phyloP scores from a whole-genome alignment of 257 asterid genomes.

The Cynanchum wilfordii region DNA sequence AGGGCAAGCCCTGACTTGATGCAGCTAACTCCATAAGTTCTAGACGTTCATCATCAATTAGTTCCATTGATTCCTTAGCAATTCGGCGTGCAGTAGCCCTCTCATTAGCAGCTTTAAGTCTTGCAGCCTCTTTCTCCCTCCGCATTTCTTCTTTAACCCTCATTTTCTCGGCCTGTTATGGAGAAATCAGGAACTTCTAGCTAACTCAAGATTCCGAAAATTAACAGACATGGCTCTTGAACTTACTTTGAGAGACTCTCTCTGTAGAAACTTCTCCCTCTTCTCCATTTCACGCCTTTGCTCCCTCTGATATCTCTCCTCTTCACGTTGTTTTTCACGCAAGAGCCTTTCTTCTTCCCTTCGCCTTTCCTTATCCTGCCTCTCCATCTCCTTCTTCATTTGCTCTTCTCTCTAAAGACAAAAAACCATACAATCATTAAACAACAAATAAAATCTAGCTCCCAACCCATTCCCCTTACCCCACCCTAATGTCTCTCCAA shows the following conservation, averaged over 20 bases:
- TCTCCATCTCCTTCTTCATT: slow-evolving; percentile 81
- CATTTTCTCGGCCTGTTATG: slow-evolving; percentile 66
- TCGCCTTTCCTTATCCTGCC: slow-evolving; percentile 78
- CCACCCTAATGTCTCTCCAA: background rate
- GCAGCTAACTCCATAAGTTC: slow-evolving; percentile 90
- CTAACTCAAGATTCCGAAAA: background rate
- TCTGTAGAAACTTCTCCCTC: slow-evolving; percentile 70
- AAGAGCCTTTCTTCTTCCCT: slow-evolving; percentile 80
- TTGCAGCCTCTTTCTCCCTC: slow-evolving; percentile 80
- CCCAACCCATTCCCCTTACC: background rate
- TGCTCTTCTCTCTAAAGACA: slow-evolving; percentile 75
- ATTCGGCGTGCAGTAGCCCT: slow-evolving; percentile 83
- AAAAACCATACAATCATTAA: slow-evolving; percentile 11
- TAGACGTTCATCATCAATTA: slow-evolving; percentile 69
- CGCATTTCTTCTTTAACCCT: slow-evolving; percentile 80
- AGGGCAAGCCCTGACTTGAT: slow-evolving; percentile 52
- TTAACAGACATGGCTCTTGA: slow-evolving; percentile 7
- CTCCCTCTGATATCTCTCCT: slow-evolving; percentile 70
- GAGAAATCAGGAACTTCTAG: background rate
- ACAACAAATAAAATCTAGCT: background rate
- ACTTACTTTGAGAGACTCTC: slow-evolving; percentile 65
- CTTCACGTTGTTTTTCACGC: slow-evolving; percentile 88
- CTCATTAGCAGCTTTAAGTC: slow-evolving; percentile 74
- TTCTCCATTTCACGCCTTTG: slow-evolving; percentile 90
- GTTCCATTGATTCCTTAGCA: slow-evolving; percentile 73